These are phyloP conservation scores for Schizochytrium sp. DNA, from an alignment of 108 stramenopile genomes.

Conservation along the genomic window DNA sequence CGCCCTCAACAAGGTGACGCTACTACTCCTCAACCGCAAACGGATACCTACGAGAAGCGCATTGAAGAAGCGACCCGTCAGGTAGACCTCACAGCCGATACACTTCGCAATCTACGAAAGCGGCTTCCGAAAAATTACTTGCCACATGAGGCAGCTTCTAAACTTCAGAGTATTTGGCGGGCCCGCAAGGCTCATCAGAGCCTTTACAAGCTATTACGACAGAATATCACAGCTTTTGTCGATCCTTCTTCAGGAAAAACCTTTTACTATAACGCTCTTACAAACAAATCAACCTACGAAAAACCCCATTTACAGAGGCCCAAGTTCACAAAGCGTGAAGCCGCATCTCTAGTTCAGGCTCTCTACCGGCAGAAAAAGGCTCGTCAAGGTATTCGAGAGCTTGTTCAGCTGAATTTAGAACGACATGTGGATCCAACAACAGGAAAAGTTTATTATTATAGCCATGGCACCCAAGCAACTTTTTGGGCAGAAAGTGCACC, in stretches of 20 bases:
- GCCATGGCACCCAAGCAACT: not conserved
- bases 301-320: not conserved
- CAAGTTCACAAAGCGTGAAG: not conserved
- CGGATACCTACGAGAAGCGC: not conserved
- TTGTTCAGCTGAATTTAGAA: not conserved
- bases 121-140: slow-evolving; percentile 34
- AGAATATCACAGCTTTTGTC: not conserved
- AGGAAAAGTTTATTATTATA: slow-evolving; percentile 39
- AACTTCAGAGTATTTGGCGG: slow-evolving; percentile 14
- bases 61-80: not conserved
- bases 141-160: not conserved
- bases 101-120: slow-evolving; percentile 33
- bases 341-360: slow-evolving; percentile 2
- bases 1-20: not conserved
- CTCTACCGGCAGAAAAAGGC: slow-evolving; percentile 8
- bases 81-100: not conserved
- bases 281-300: not conserved
- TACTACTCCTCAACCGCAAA: not conserved
- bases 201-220: not conserved
- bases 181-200: not conserved
- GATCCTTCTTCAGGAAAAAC: not conserved
- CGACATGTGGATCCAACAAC: not conserved
- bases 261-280: slow-evolving; percentile 4
- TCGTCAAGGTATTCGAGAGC: not conserved
- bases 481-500: not conserved